A percentile compares a stretch with the other conserved stretches of the same genome.
phyloP scores from a whole-genome alignment of 2,329 filamentous ascomycete species.

The Penicillium sp. region DNA sequence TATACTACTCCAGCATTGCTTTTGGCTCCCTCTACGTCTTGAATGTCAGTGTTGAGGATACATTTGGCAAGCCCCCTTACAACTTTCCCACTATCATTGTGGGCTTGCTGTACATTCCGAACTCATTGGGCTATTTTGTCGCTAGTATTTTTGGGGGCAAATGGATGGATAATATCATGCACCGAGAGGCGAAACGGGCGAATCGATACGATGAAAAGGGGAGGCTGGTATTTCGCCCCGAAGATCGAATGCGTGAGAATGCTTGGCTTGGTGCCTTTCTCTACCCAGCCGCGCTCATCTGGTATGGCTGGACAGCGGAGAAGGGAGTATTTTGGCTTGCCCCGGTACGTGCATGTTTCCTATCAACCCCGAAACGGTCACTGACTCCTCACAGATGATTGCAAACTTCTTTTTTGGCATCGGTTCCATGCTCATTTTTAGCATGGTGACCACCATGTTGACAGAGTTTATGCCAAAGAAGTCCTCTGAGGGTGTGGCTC shows the following conservation, averaged over 20 bases:
- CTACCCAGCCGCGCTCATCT: constrained; percentile 67
- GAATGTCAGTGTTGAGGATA: constrained; percentile 72
- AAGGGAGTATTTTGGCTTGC: constrained; percentile 63
- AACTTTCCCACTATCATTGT: constrained; percentile 65
- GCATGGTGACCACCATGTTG: constrained; percentile 73
- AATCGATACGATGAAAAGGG: constrained; percentile 66
- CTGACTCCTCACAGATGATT: constrained; percentile 45
- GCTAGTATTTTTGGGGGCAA: constrained; percentile 67
- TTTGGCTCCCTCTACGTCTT: constrained; percentile 73
- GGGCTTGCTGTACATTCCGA: constrained; percentile 74
- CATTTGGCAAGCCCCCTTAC: constrained; percentile 66
- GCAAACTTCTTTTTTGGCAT: constrained; percentile 73
- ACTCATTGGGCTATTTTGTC: constrained; percentile 68
- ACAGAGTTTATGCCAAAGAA: constrained; percentile 76
- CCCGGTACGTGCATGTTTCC: constrained; percentile 37
- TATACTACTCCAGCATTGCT: constrained; percentile 70
- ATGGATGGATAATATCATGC: constrained; percentile 82
- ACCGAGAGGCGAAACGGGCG: constrained; percentile 67
- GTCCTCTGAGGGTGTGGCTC: constrained; percentile 69
- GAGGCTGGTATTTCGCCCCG: constrained; percentile 65
- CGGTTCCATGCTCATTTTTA: constrained; percentile 75
- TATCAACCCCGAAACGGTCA: not conserved
- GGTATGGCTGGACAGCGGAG: constrained; percentile 72
- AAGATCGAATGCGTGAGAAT: constrained; percentile 81
- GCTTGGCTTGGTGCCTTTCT: constrained; percentile 70